Evolutionary conservation across 805 yeast species (phyloP).

Genomic region (Candida railenensis): DNA sequence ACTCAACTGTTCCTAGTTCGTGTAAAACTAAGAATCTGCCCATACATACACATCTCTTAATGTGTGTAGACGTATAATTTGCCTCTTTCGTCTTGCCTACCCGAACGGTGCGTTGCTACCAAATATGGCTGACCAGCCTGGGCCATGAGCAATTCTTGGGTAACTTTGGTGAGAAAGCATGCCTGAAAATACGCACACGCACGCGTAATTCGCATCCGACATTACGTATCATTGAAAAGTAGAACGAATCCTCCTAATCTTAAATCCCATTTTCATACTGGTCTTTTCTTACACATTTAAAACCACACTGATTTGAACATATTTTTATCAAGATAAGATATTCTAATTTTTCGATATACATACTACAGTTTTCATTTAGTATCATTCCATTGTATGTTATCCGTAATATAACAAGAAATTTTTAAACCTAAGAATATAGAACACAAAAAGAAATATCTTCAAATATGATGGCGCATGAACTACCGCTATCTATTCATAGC

Average conservation of each 20-base stretch:
- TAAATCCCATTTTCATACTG: background rate
- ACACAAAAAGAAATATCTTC: slow-evolving; percentile 7
- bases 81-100: too few species aligned
- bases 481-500: slow-evolving; percentile 24
- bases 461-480: slow-evolving; percentile 34
- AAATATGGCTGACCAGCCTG: background rate
- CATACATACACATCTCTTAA: too few species aligned
- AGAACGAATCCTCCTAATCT: background rate
- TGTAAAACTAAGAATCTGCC: too few species aligned
- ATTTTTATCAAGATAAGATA: too few species aligned
- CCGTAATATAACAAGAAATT: slow-evolving; percentile 2
- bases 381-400: background rate
- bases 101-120: background rate
- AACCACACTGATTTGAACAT: background rate
- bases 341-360: background rate
- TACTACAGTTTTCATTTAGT: background rate
- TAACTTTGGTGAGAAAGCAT: background rate
- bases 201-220: slow-evolving; percentile 1
- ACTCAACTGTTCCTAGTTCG: too few species aligned
- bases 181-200: background rate
- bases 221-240: background rate
- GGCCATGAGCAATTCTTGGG: background rate
- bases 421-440: slow-evolving; percentile 1
- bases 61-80: too few species aligned
- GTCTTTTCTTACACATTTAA: background rate